These are phyloP conservation scores for Suhomyces prunicola DNA, from an alignment of 805 yeast genomes.

Conservation along the genomic window DNA sequence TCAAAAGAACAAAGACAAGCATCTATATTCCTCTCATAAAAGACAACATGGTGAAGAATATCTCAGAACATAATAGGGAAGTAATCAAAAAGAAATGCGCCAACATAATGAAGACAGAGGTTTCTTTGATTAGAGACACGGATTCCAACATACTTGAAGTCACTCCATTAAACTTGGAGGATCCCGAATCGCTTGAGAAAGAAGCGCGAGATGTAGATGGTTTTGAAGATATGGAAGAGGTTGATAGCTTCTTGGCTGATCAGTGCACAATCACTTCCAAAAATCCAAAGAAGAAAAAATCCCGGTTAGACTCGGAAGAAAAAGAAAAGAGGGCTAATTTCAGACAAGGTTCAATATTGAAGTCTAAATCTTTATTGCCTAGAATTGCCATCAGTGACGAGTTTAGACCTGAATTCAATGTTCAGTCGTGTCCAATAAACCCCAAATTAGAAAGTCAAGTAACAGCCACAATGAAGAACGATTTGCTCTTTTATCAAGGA, in stretches of 20 bases:
- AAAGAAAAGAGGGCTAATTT: not conserved
- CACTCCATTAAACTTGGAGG: not conserved
- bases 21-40: conserved; percentile 19
- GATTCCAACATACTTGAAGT: conserved; percentile 4
- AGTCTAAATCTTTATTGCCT: conserved; percentile 24
- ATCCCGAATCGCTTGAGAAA: not conserved
- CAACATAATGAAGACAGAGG: conserved; percentile 19
- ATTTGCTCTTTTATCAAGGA: conserved; percentile 42
- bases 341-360: conserved; percentile 5
- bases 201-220: not conserved
- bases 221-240: conserved; percentile 7
- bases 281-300: not conserved
- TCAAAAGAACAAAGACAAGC: conserved; percentile 17
- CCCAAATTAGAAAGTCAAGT: conserved; percentile 50
- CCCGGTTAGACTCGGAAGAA: not conserved
- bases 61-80: conserved; percentile 17
- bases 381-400: conserved; percentile 46
- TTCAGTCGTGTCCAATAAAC: conserved; percentile 54
- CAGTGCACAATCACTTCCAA: conserved; percentile 11
- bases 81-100: conserved; percentile 21
- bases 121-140: not conserved
- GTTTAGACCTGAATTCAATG: conserved; percentile 48
- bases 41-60: conserved; percentile 15
- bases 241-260: conserved; percentile 6
- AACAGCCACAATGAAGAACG: conserved; percentile 50